Conservation (phyloP, 257 asterid species). For the Osmanthus fragrans region DNA sequence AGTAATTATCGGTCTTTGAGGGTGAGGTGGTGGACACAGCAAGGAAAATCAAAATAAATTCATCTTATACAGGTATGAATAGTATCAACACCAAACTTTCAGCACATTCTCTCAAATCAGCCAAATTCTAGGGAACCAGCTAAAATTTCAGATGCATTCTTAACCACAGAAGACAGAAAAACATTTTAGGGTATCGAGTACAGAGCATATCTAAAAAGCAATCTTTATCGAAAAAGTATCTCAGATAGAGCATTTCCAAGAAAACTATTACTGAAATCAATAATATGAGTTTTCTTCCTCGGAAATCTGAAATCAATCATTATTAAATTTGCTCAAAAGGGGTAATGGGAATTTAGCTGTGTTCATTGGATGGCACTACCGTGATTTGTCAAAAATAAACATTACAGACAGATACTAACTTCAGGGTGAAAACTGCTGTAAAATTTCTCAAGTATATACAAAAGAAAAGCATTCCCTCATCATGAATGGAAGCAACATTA, state of each 20-base stretch:
- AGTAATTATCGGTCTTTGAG: not conserved
- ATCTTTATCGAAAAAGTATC: too few species aligned
- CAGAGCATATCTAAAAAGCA: not conserved
- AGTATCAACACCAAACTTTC: not conserved
- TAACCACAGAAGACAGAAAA: not conserved
- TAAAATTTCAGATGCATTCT: not conserved
- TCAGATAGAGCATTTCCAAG: not conserved
- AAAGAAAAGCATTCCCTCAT: not conserved
- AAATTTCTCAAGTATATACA: not conserved
- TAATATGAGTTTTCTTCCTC: too few species aligned
- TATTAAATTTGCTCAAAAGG: not conserved
- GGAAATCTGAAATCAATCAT: too few species aligned
- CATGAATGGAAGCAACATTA: not conserved
- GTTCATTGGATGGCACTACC: not conserved
- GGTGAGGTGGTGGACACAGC: not conserved
- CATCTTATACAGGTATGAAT: not conserved
- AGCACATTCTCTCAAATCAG: not conserved
- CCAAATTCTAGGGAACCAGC: not conserved
- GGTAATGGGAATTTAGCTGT: not conserved
- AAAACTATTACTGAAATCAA: too few species aligned
- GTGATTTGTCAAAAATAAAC: not conserved
- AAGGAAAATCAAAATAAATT: not conserved
- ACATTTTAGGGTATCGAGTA: not conserved
- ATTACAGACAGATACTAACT: not conserved
- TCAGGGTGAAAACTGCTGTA: not conserved